Evolutionary conservation across 495 filamentous ascomycete species (phyloP), one percentile per base, ranked within the genome.

Genomic region (Podospora appendiculata): DNA sequence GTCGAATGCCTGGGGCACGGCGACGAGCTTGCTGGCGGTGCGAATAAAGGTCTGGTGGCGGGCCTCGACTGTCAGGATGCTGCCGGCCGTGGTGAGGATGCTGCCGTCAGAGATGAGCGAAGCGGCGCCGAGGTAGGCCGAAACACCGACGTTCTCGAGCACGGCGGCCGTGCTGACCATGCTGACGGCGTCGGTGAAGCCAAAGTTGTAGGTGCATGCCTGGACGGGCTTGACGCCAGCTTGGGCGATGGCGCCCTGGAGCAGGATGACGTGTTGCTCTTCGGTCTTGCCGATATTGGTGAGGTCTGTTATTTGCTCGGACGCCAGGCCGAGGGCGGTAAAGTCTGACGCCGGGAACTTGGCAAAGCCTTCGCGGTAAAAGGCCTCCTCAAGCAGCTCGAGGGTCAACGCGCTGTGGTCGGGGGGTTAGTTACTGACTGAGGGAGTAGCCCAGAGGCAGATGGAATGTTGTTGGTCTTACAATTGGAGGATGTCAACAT

Each of bases 401-500:
- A 83, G 68, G 11, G 82, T 85, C 50, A 86, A 70, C 51, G 82
- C 82, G 57, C 80, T 83, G 53, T 42, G 17, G 10, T 25, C 32
- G 32, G 16, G n/a, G 48, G 14, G 44, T 65, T 52, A 48, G 58
- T 67, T 50, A 61, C 53, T 33, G 40, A 25, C 25, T 25, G 35
- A n/a, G 12, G 25, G 32, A 9, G 17, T 14, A 1, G 14, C 1
- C 14, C 25, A n/a, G 12, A 38, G 9, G 32, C n/a, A 10, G 32
- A 44, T 6, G 12, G 14, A 18, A 48, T 14, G 11, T 18, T 12
- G 17, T 11, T 56, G n/a, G n/a, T n/a, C 81, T 65, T 74, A 87
- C 83, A 87, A 87, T 77, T 87, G 80, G 16, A 87, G 75, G 53
- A 87, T 86, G 60, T 86, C 82, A 44, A 84, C 60, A 65, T 87